A percentile compares a stretch with the other conserved stretches of the same genome.
Evolutionary conservation across 140 eudicot species (phyloP).

Genomic region (Cichorium intybus): DNA sequence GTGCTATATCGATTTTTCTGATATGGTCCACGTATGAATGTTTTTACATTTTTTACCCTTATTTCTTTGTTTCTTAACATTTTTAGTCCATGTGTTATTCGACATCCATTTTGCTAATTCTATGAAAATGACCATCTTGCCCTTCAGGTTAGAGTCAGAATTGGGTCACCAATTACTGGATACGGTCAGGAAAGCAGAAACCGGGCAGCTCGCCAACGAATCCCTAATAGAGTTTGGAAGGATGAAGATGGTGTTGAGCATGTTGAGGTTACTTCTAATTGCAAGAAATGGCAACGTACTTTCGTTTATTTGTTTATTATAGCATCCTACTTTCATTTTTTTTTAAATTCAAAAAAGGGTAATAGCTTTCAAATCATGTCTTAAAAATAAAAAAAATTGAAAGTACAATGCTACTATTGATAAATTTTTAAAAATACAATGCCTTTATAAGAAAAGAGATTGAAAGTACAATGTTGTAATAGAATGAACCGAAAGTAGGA

Average conservation of each 20-base stretch:
- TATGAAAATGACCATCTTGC: not conserved
- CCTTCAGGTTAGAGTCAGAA: slow-evolving; percentile 70
- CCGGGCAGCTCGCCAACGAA: slow-evolving; percentile 92
- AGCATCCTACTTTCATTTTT: too few species aligned
- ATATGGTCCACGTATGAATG: not conserved
- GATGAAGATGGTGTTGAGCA: slow-evolving; percentile 92
- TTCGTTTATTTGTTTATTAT: not conserved
- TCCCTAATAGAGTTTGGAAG: slow-evolving; percentile 73
- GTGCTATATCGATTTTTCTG: not conserved
- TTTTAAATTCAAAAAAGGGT: too few species aligned
- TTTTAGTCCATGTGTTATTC: not conserved
- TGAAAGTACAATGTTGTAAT: too few species aligned
- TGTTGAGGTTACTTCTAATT: slow-evolving; percentile 62
- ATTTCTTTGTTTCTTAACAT: not conserved
- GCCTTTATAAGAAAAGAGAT: too few species aligned
- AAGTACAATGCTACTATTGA: not conserved
- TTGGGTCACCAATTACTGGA: slow-evolving; percentile 92
- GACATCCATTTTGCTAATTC: not conserved
- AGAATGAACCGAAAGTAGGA: too few species aligned
- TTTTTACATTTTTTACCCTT: not conserved
- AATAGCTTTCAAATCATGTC: too few species aligned
- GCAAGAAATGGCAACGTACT: not conserved
- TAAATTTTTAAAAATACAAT: too few species aligned
- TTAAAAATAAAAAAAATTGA: too few species aligned
- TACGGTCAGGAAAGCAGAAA: slow-evolving; percentile 92